Evolutionary conservation across 306 rosid genomes (phyloP), one percentile per base, ranked within the genome.

Genomic region (Quercus glauca): DNA sequence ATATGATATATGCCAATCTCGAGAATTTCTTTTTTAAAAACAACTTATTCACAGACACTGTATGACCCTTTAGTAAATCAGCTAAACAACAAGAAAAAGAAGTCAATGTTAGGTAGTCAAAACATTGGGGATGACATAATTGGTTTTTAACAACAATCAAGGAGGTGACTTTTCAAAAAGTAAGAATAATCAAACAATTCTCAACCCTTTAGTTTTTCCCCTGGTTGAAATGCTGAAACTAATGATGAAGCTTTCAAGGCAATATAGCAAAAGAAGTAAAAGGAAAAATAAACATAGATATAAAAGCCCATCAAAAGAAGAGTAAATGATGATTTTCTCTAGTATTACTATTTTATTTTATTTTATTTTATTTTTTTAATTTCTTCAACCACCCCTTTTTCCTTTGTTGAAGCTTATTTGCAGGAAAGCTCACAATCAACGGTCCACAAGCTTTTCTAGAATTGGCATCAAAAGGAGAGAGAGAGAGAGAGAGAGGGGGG

Each of bases 41-140:
- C 63, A 69, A 31, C 74, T 76, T 53, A 77, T 49, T 41, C 33
- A 52, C 28, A 5, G 35, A 69, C 53, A 75, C 20, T 70, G 70
- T 83, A 76, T 82, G 78, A 69, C 73, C 83, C 86, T 64, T 60
- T 64, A 14, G 83, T 61, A 85, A 87, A 86, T 79, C 79, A 74
- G 78, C 89, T 75, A 73, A 75, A 20, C 81, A 76, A 73, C 49
- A 76, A 84, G 58, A 51, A 76, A 81, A 53, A 35, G 73, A 85
- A 73, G 96, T 90, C 90, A 91, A 82, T 87, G 78, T 37, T 53
- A 35, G 61, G 75, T 82, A 84, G 88, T 90, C 90, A 89, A 86
- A 73, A 87, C 77, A 82, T 15, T n/a, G 75, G 71, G 78, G 83
- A 86, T 83, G 84, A 77, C 75, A 77, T 33, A 75, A 71, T 58